These are phyloP conservation scores for Hysterium pulicare DNA, from an alignment of 2,329 filamentous ascomycete species.

Conservation along the genomic window DNA sequence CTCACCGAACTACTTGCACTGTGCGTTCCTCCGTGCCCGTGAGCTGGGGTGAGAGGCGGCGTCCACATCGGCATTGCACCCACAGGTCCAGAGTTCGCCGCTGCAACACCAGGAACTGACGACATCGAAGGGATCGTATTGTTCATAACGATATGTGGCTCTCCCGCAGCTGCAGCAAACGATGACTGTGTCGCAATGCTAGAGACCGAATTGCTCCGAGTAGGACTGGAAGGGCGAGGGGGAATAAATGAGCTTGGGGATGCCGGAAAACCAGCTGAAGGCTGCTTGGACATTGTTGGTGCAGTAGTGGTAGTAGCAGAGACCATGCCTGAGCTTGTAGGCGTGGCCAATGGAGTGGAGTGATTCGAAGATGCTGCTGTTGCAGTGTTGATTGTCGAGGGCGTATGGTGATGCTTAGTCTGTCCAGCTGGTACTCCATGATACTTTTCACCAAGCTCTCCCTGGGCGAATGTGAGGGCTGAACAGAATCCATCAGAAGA, in stretches of 20 bases:
- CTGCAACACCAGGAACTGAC: constrained; percentile 72
- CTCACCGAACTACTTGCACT: constrained; percentile 55
- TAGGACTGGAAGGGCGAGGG: constrained; percentile 68
- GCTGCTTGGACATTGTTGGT: constrained; percentile 52
- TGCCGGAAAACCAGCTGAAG: constrained; percentile 53
- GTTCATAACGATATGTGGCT: constrained; percentile 55
- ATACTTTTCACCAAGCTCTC: constrained; percentile 82
- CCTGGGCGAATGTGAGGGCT: constrained; percentile 74
- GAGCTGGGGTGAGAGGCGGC: constrained; percentile 79
- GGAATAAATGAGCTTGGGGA: constrained; percentile 56
- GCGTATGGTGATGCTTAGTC: constrained; percentile 24
- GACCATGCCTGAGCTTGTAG: constrained; percentile 62
- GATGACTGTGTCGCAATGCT: constrained; percentile 68
- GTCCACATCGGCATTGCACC: constrained; percentile 70
- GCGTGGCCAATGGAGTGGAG: constrained; percentile 68
- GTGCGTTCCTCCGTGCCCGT: constrained; percentile 40
- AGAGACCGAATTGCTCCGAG: constrained; percentile 80
- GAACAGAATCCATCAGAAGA: constrained; percentile 98
- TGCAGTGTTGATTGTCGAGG: constrained; percentile 42
- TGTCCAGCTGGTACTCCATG: constrained; percentile 56
- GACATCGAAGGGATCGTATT: constrained; percentile 78
- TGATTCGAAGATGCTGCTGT: constrained; percentile 52
- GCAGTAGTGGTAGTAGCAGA: constrained; percentile 45
- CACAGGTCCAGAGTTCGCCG: constrained; percentile 61
- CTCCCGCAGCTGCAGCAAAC: constrained; percentile 35